phyloP scores from a whole-genome alignment of 148 eudicot genomes.

The Vaccinium myrtillus region DNA sequence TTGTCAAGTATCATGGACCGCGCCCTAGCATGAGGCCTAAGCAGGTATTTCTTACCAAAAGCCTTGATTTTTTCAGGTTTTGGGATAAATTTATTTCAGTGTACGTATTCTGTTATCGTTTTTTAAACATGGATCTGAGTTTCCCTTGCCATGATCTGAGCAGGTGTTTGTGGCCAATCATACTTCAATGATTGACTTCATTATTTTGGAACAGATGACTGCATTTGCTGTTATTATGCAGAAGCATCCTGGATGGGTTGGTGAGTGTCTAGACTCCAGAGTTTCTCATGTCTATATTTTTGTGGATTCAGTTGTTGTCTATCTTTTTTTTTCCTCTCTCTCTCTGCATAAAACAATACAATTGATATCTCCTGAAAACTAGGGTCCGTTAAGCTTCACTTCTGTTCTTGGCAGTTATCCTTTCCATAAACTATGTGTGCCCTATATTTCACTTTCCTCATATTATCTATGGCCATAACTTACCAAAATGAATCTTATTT shows the following conservation, averaged over 20 bases:
- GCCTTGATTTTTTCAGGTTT: neutral
- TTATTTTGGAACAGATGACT: conserved; percentile 97
- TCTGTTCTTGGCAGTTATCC: conserved; percentile 1
- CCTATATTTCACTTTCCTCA: neutral
- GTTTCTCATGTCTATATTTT: neutral
- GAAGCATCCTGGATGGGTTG: conserved; percentile 99
- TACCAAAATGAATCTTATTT: neutral
- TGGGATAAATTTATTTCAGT: neutral
- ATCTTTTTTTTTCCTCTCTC: neutral
- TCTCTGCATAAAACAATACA: neutral
- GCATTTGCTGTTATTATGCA: conserved; percentile 99
- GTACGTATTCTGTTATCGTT: neutral
- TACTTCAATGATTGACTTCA: conserved; percentile 98
- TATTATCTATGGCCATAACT: neutral
- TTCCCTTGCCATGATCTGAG: conserved; percentile 3
- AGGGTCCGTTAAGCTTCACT: neutral
- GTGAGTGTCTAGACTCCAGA: conserved; percentile 45
- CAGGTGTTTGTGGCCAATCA: conserved; percentile 99
- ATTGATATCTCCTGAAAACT: neutral
- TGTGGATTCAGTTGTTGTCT: neutral
- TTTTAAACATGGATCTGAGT: conserved; percentile 6
- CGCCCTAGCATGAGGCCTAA: conserved; percentile 90
- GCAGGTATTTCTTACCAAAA: conserved; percentile 46
- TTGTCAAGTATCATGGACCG: conserved; percentile 96
- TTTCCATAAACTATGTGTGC: neutral